Conservation (phyloP, 495 filamentous ascomycete genomes). For the Daldinia vernicosa region DNA sequence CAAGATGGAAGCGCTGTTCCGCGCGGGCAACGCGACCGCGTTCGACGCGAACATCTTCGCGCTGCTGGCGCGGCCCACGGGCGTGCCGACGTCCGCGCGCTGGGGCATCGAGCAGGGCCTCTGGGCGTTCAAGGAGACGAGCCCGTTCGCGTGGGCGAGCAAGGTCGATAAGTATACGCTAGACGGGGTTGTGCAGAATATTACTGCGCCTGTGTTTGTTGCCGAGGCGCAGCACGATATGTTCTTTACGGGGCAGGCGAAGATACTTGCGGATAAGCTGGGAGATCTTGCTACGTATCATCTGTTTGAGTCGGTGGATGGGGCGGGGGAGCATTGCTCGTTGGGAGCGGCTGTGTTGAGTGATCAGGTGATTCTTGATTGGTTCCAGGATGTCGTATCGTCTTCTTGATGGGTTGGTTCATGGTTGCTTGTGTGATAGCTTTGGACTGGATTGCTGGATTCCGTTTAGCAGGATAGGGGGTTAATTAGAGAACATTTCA, state of each 20-base stretch:
- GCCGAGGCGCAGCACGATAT: slow-evolving; percentile 49
- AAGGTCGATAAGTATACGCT: slow-evolving; percentile 39
- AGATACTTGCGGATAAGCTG: slow-evolving; percentile 44
- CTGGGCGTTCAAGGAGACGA: slow-evolving; percentile 51
- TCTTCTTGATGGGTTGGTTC: slow-evolving; percentile 4
- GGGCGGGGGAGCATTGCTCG: slow-evolving; percentile 44
- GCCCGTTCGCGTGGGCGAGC: slow-evolving; percentile 45
- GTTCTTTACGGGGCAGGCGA: slow-evolving; percentile 49
- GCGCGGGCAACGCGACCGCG: slow-evolving; percentile 16
- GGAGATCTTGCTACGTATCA: slow-evolving; percentile 47
- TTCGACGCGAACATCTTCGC: slow-evolving; percentile 25
- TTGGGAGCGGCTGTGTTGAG: slow-evolving; percentile 31
- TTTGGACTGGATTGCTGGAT: background rate
- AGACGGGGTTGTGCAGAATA: slow-evolving; percentile 41
- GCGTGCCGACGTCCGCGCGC: slow-evolving; percentile 12
- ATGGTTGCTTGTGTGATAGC: too few relatives aligned
- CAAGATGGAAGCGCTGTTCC: background rate
- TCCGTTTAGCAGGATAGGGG: background rate
- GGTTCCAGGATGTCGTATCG: slow-evolving; percentile 42
- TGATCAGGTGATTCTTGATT: slow-evolving; percentile 44
- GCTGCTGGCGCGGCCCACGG: background rate
- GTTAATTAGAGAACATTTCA: background rate
- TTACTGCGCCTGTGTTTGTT: slow-evolving; percentile 49
- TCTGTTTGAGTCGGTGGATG: slow-evolving; percentile 42
- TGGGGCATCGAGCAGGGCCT: slow-evolving; percentile 55